A percentile compares a stretch with the other conserved stretches of the same genome.
phyloP scores from a whole-genome alignment of 1,139 yeast species.

The Sugiyamaella paludigena region DNA sequence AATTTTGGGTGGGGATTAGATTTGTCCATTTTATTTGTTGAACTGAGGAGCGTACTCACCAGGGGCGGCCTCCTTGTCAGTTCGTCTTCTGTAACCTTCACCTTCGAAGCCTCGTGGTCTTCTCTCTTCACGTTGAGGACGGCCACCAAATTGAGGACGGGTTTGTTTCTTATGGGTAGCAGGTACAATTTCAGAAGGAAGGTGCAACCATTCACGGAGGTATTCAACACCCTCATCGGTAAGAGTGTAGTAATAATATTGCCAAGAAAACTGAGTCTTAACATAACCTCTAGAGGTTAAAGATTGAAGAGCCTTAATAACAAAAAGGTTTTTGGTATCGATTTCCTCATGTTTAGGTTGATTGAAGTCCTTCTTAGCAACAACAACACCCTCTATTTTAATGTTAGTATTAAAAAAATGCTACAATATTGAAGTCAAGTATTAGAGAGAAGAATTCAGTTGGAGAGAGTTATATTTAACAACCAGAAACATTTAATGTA shows the following conservation, averaged over 20 bases:
- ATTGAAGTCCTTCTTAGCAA: slow-evolving; percentile 98
- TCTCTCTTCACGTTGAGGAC: slow-evolving; percentile 32
- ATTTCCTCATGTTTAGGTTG: slow-evolving; percentile 97
- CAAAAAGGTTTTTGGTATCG: slow-evolving; percentile 96
- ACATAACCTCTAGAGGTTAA: slow-evolving; percentile 98
- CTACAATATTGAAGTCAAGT: neutral
- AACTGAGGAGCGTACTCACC: slow-evolving; percentile 36
- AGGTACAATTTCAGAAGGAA: slow-evolving; percentile 98
- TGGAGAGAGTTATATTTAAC: too few relatives aligned
- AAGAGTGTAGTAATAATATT: slow-evolving; percentile 99
- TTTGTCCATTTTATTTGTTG: slow-evolving; percentile 27
- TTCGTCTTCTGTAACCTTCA: slow-evolving; percentile 46
- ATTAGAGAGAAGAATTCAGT: too few relatives aligned
- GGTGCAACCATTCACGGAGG: slow-evolving; percentile 97
- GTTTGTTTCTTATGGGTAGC: slow-evolving; percentile 96
- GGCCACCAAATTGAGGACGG: slow-evolving; percentile 64
- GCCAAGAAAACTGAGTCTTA: slow-evolving; percentile 99
- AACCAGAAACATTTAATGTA: too few relatives aligned
- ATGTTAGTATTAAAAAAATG: slow-evolving; percentile 1
- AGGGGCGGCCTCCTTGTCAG: slow-evolving; percentile 37
- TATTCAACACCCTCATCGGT: slow-evolving; percentile 99
- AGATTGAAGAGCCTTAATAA: slow-evolving; percentile 99
- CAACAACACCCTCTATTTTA: slow-evolving; percentile 89
- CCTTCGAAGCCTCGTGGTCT: slow-evolving; percentile 39
- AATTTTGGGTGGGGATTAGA: slow-evolving; percentile 4